These are phyloP conservation scores for Gaultheria prostrata DNA, from an alignment of 148 eudicot species.

Conservation along the genomic window DNA sequence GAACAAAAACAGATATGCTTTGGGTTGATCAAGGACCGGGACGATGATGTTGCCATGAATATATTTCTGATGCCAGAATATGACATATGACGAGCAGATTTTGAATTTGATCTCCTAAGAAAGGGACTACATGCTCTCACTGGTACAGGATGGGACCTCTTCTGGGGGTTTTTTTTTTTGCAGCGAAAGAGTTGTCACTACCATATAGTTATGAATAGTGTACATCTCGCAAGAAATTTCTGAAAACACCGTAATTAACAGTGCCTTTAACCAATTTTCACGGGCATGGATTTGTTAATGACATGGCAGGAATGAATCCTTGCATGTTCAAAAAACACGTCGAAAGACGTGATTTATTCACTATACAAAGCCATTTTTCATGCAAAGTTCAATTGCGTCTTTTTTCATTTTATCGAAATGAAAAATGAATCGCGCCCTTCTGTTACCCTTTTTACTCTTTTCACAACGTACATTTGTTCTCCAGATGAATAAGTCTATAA, in stretches of 20 bases:
- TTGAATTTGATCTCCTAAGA: neutral
- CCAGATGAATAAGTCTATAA: no score
- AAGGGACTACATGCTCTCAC: neutral
- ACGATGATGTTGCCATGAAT: neutral
- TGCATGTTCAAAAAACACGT: neutral
- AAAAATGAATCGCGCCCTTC: no score
- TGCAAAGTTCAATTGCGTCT: neutral
- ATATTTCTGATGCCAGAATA: neutral
- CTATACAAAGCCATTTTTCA: neutral
- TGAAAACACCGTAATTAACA: neutral
- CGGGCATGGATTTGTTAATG: neutral
- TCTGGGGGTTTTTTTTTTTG: neutral
- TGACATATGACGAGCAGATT: neutral
- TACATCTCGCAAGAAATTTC: neutral
- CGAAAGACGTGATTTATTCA: no score
- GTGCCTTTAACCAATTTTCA: neutral
- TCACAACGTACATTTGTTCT: no score
- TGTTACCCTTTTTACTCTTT: no score
- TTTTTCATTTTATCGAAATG: no score
- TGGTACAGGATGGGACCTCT: neutral
- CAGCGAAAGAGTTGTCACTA: neutral
- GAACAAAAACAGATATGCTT: conserved; percentile 12
- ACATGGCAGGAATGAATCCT: neutral
- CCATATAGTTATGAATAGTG: neutral
- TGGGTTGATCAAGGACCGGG: conserved; percentile 1